Base-by-base conservation (phyloP, 179 eudicot species). In the Silene coronaria region DNA sequence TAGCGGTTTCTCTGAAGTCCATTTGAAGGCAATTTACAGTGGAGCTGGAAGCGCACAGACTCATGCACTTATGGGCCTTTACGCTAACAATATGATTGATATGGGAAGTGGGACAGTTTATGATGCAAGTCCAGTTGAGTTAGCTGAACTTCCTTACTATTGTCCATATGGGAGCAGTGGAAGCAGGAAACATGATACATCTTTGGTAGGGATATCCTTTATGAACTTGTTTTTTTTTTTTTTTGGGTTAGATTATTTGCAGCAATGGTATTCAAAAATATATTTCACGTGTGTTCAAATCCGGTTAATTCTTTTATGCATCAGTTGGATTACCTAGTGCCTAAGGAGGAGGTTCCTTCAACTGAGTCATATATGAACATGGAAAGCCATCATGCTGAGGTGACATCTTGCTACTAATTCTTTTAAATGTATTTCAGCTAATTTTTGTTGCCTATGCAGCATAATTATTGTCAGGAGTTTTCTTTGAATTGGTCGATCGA, bases 311-410 rank as follows among this genome's bases (percentile, higher is more conserved):
- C 48, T 65, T 28, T 17, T 6, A 62, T 74, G 17, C 26, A 75
- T 36, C 77, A 64, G 46, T 48, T 65, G 48, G 65, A 19, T 64
- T 59, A 64, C 58, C 68, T 34, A 45, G 42, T 48, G 24, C 77
- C 70, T 2, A 75, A 64, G 62, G 77, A 65, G 36, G 77, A 64
- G 68, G 24, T 59, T 46, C 26, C 30, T 46, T 65, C 77, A 71
- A 30, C 64, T 28, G 75, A 51, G 46, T 28, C 46, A 28, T 75
- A 19, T 48, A 28, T 75, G 77, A 51, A 65, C 38, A 75, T 65
- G 61, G 77, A 75, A 27, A 30, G 77, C 38, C 45, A 65, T 64
- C 48, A 75, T 26, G 19, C 30, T 28, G 77, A 64, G 77, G 77
- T 75, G 63, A 64, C 12, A 14, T n/a, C 22, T 26, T n/a, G 38